Conservation (phyloP, 331 rosid species). For the Phaseolus coccineus region DNA sequence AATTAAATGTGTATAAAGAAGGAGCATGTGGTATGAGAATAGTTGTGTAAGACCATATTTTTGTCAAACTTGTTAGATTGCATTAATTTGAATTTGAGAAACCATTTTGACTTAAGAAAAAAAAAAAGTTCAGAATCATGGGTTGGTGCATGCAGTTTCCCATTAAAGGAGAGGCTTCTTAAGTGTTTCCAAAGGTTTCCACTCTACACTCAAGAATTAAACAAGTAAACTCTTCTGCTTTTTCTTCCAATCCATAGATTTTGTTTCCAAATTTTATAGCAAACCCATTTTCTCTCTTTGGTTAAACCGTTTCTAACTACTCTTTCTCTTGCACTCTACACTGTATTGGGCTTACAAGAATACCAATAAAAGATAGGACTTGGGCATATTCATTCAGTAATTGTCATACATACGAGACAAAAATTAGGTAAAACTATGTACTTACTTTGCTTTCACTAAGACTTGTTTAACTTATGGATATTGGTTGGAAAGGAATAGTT, state of each 20-base stretch:
- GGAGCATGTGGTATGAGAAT: not conserved
- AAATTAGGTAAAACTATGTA: constrained; percentile 24
- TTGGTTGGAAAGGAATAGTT: not conserved
- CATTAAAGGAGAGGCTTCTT: not conserved
- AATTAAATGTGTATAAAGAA: not conserved
- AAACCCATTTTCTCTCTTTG: constrained; percentile 53
- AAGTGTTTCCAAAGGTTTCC: constrained; percentile 11
- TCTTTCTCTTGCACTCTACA: constrained; percentile 32
- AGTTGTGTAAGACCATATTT: not conserved
- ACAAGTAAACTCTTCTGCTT: not conserved
- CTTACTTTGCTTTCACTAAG: not conserved
- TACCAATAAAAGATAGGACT: not conserved
- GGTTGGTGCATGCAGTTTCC: constrained; percentile 14
- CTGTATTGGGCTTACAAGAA: constrained; percentile 35
- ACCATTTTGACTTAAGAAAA: not conserved
- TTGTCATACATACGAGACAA: not conserved
- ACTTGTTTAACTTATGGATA: not conserved
- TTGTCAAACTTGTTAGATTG: not conserved
- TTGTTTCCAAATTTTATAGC: constrained; percentile 38
- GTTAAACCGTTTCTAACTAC: constrained; percentile 67
- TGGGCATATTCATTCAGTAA: not conserved
- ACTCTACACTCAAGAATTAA: constrained; percentile 10
- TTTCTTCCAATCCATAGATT: constrained; percentile 22
- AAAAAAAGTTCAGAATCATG: not conserved
- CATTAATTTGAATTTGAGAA: not conserved